Evolutionary conservation across 208 protist genomes (phyloP).

Genomic region (Leishmania turanica): DNA sequence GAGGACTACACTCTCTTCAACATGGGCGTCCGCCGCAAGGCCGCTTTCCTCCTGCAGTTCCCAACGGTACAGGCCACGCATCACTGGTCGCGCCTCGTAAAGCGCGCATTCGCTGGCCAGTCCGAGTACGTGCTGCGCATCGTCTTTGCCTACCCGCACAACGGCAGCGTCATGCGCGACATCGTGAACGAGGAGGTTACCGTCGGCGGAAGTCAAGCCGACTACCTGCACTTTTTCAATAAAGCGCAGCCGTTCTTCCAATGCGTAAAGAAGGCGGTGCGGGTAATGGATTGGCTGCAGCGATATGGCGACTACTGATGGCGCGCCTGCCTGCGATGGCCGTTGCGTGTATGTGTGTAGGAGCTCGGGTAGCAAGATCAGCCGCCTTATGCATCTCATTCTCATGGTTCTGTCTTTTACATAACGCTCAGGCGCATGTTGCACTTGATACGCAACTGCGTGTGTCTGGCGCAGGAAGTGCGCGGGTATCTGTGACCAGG

Average conservation of each 20-base stretch:
- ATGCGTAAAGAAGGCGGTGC: conserved; percentile 48
- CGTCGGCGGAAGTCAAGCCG: conserved; percentile 15
- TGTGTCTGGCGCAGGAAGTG: neutral
- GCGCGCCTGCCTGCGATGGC: neutral
- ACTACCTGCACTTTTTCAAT: conserved; percentile 57
- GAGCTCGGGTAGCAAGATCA: neutral
- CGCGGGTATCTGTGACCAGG: neutral
- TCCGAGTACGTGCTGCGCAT: conserved; percentile 61
- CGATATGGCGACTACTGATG: conserved; percentile 29
- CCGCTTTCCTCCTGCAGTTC: conserved; percentile 11
- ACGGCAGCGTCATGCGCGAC: conserved; percentile 66
- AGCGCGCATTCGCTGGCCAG: conserved; percentile 43
- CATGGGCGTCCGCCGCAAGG: conserved; percentile 17
- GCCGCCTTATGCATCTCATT: neutral
- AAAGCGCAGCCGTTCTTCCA: conserved; percentile 34
- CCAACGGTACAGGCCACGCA: conserved; percentile 15
- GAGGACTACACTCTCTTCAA: conserved; percentile 28
- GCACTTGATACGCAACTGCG: neutral
- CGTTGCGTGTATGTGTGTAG: neutral
- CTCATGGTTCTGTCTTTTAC: neutral
- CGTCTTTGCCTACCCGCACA: conserved; percentile 81
- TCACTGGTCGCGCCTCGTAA: conserved; percentile 23
- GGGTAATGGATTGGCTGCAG: conserved; percentile 50
- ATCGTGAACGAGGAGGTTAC: conserved; percentile 52
- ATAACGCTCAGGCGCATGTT: neutral